Evolutionary conservation across 2,329 filamentous ascomycete genomes (phyloP).

Genomic region (Penicillium sumatraense): DNA sequence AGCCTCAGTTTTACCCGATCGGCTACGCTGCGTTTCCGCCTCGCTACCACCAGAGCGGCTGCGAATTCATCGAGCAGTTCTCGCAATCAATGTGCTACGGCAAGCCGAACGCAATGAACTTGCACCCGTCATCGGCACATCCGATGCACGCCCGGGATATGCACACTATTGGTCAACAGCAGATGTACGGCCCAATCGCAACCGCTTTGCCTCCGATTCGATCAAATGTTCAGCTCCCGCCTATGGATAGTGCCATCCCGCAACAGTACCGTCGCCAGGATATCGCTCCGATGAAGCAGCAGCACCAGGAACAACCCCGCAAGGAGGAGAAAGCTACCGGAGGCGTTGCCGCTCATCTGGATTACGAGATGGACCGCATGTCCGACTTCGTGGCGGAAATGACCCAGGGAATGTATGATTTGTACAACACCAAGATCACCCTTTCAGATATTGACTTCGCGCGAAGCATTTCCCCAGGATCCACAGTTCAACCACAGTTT

Average conservation of each 20-base stretch:
- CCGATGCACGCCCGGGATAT: constrained; percentile 41
- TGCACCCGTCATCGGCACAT: constrained; percentile 35
- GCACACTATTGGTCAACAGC: constrained; percentile 36
- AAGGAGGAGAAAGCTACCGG: constrained; percentile 74
- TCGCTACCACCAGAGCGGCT: constrained; percentile 49
- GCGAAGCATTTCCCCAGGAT: constrained; percentile 66
- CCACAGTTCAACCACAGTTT: constrained; percentile 71
- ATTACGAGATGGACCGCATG: constrained; percentile 97
- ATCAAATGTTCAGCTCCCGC: constrained; percentile 43
- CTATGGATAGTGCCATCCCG: constrained; percentile 47
- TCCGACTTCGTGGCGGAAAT: constrained; percentile 93
- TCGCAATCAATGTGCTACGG: constrained; percentile 48
- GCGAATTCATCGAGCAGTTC: constrained; percentile 53
- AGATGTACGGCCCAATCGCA: constrained; percentile 41
- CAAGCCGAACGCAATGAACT: constrained; percentile 40
- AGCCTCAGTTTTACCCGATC: constrained; percentile 45
- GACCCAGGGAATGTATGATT: constrained; percentile 73
- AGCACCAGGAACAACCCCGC: constrained; percentile 36
- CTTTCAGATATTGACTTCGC: constrained; percentile 66
- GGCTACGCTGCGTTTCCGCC: constrained; percentile 45
- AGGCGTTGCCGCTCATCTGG: constrained; percentile 89
- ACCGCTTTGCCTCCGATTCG: constrained; percentile 47
- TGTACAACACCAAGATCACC: constrained; percentile 59
- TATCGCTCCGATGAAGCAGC: constrained; percentile 32
- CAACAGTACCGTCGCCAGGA: constrained; percentile 49